Evolutionary conservation across 345 rosid species (phyloP).

Genomic region (Trapa bicornis): DNA sequence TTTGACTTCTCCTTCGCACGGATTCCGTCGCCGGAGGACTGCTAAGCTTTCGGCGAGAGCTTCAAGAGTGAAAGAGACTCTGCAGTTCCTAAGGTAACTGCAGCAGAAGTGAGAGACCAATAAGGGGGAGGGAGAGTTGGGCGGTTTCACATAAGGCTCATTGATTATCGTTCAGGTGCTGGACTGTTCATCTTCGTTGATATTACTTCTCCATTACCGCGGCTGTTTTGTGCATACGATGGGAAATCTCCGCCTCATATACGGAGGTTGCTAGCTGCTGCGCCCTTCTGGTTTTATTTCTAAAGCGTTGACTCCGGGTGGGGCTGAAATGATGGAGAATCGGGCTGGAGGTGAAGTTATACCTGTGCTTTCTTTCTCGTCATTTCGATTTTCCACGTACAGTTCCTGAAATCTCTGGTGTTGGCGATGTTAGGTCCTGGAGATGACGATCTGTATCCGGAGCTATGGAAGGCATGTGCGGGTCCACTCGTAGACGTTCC

Average conservation of each 20-base stretch:
- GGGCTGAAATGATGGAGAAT: conserved; percentile 31
- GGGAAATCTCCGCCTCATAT: background rate
- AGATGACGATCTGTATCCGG: conserved; percentile 37
- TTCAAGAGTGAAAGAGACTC: background rate
- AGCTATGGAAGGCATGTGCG: conserved; percentile 82
- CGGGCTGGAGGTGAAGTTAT: conserved; percentile 19
- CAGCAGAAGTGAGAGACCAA: background rate
- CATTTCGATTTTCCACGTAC: conserved; percentile 7
- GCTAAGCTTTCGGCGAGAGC: no score
- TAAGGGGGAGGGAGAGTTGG: background rate
- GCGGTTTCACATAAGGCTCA: background rate
- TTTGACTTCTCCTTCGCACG: background rate
- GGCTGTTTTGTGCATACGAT: background rate
- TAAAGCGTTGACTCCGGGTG: conserved; percentile 6
- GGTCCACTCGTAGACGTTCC: conserved; percentile 80
- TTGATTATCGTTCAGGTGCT: background rate
- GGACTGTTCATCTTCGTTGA: background rate
- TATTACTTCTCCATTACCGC: conserved; percentile 4
- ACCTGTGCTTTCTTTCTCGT: background rate
- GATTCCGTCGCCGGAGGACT: background rate
- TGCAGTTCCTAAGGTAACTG: background rate
- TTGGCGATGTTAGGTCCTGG: conserved; percentile 12
- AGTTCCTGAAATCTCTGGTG: conserved; percentile 8
- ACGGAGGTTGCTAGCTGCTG: conserved; percentile 2
- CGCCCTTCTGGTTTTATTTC: background rate